A percentile compares a stretch with the other conserved stretches of the same genome.
phyloP scores from a whole-genome alignment of 2,329 filamentous ascomycete species.

The Sclerotinia minor region DNA sequence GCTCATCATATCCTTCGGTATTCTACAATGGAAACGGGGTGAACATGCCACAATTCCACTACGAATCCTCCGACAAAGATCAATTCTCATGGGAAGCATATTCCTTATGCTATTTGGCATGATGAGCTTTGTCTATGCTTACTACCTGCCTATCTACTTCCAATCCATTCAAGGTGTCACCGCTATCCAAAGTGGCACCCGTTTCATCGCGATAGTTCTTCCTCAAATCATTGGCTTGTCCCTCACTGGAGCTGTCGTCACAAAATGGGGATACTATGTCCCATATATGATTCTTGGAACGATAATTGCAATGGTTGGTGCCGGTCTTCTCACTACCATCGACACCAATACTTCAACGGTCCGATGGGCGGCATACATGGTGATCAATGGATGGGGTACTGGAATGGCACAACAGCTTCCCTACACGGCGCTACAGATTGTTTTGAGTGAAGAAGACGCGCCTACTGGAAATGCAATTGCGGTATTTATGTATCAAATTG shows the following conservation, averaged over 20 bases:
- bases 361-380: slow-evolving; percentile 53
- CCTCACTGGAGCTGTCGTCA: slow-evolving; percentile 11
- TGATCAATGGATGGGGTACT: slow-evolving; percentile 48
- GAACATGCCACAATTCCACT: slow-evolving; percentile 41
- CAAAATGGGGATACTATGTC: slow-evolving; percentile 18
- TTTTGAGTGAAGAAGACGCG: slow-evolving; percentile 41
- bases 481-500: slow-evolving; percentile 16
- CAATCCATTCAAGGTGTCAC: slow-evolving; percentile 38
- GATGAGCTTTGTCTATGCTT: slow-evolving; percentile 36
- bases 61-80: slow-evolving; percentile 42
- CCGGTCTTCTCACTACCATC: slow-evolving; percentile 37
- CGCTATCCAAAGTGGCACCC: not conserved
- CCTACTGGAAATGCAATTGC: slow-evolving; percentile 17
- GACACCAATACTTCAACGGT: slow-evolving; percentile 46
- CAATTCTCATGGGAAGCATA: slow-evolving; percentile 37
- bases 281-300: slow-evolving; percentile 39
- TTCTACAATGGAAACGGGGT: slow-evolving; percentile 33
- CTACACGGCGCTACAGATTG: slow-evolving; percentile 50
- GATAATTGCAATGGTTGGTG: slow-evolving; percentile 27
- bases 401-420: slow-evolving; percentile 50
- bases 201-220: slow-evolving; percentile 14
- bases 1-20: slow-evolving; percentile 38
- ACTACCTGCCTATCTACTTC: slow-evolving; percentile 42
- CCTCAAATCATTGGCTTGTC: slow-evolving; percentile 9
- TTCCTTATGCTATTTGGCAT: slow-evolving; percentile 39